Base-by-base conservation (phyloP, 352 stramenopile genomes). In the Globisporangium solare region DNA sequence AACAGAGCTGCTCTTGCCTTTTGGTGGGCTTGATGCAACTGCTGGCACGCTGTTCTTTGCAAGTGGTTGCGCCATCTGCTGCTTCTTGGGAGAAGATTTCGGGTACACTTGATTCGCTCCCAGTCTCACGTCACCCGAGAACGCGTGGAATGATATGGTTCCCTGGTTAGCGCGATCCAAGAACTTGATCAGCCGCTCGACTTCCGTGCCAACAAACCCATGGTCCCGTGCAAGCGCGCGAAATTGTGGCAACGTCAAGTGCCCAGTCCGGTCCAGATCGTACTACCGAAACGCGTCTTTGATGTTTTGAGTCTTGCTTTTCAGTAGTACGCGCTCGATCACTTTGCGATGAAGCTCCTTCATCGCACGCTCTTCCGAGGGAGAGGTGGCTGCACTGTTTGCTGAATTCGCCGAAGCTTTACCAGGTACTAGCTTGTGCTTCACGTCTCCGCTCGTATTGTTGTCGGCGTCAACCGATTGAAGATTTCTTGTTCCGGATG, bases 211-310 rank as follows among this genome's bases (percentile, higher is more conserved):
- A 11, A 76, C 58, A 46, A 86, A 84, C 17, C 76, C 71, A 35
- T 87, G 61, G 35, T 88, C 79, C 3, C 79, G 68, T 27, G 84
- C 53, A 10, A 88, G 75, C 5, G 63, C 55, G 7, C 71, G 68
- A 45, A 86, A 84, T 47, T 89, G 76, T 15, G 66, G 24, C 4
- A 65, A 4, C 0, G 64, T 73, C 24, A 89, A 51, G n/a, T 79
- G 65, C 1, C 79, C 79, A 2, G 56, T 61, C 4, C 77, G 76
- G 22, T 73, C 70, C 6, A 56, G 58, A 54, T 89, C 79, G 51
- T 88, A 89, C 32, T 79, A 63, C 2, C 77, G 73, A 56, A 89
- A 89, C 32, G 79, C 67, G 46, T 89, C 75, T 54, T 89, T 86
- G 35, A 89, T 56, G 47, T 57, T 89, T 41, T 82, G 61, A 18